These are phyloP conservation scores for Fusarium poae DNA, from an alignment of 2,329 filamentous ascomycete genomes.

Conservation along the genomic window DNA sequence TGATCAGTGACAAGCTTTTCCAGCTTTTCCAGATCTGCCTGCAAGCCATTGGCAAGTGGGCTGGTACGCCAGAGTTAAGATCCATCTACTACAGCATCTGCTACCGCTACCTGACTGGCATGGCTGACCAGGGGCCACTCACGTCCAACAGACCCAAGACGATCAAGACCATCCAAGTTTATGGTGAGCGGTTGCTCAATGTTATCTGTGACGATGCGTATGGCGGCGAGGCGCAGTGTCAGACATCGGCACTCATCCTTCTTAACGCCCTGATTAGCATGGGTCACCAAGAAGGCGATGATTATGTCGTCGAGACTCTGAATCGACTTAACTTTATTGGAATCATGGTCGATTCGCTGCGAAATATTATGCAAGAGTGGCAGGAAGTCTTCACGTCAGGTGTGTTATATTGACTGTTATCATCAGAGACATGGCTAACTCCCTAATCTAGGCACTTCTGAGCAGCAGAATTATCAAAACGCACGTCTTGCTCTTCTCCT, in stretches of 20 bases:
- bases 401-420: slow-evolving; percentile 54
- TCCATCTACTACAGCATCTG: slow-evolving; percentile 92
- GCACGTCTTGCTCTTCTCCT: slow-evolving; percentile 86
- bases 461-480: slow-evolving; percentile 68
- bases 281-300: slow-evolving; percentile 77
- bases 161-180: slow-evolving; percentile 76
- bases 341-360: slow-evolving; percentile 89
- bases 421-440: slow-evolving; percentile 27
- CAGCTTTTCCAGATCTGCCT: slow-evolving; percentile 92
- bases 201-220: slow-evolving; percentile 94
- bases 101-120: slow-evolving; percentile 84
- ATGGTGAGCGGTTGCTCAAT: slow-evolving; percentile 84
- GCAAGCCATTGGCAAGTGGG: slow-evolving; percentile 80
- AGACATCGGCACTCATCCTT: slow-evolving; percentile 88
- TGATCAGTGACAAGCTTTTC: slow-evolving; percentile 89
- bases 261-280: slow-evolving; percentile 82
- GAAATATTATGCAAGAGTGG: slow-evolving; percentile 80
- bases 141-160: slow-evolving; percentile 68
- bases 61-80: slow-evolving; percentile 77
- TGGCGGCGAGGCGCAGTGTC: slow-evolving; percentile 82
- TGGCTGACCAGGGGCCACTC: slow-evolving; percentile 67
- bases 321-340: slow-evolving; percentile 91
- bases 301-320: slow-evolving; percentile 81
- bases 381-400: slow-evolving; percentile 67
- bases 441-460: slow-evolving; percentile 53